Base-by-base conservation (phyloP, 2,329 filamentous ascomycete species). In the Blumeriella jaapii region DNA sequence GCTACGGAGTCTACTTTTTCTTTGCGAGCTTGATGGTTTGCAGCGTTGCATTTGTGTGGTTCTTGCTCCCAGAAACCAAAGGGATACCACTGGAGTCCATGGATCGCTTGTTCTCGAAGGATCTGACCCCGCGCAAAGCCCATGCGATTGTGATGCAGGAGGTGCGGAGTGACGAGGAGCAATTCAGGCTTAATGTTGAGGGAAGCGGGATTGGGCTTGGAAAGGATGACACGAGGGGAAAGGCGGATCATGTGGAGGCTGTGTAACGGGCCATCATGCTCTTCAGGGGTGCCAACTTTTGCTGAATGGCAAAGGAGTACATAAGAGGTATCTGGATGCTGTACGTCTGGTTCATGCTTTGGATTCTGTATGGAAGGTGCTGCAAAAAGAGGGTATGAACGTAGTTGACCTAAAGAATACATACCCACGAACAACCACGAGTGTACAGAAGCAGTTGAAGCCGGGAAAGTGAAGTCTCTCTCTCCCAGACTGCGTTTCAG, bases 51-150 rank as follows among this genome's bases (percentile, higher is more conserved):
- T 50, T 45, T 34, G 61, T 69, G 18, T 71, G 58, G 49, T 67
- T 68, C 45, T 65, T 72, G 49, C 60, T 82, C 38, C 75, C 77
- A 39, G 78, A 81, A 59, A 82, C 78, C 31, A 80, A 80, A 58
- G 76, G 76, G 28, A 61, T 80, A 5, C 72, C 70, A 0, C 64
- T 82, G 20, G 78, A 83, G 56, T 68, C 76, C 46, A 61, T 63
- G 41, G 56, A 54, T 37, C 35, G 41, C 6, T 33, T 54, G 6
- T 55, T 52, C 73, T 58, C 61, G 20, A 39, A 36, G 16, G 43
- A 43, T 6, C 17, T 50, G 25, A 13, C 16, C 27, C 35, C 45
- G 6, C 34, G 46, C 17, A 34, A 38, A 12, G 49, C 50, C 7
- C 47, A 53, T 25, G 33, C 29, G 19, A 34, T 51, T 29, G 41